Conservation (phyloP, 768 basidiomycete genomes). For the Rhizopogon roseolus region DNA sequence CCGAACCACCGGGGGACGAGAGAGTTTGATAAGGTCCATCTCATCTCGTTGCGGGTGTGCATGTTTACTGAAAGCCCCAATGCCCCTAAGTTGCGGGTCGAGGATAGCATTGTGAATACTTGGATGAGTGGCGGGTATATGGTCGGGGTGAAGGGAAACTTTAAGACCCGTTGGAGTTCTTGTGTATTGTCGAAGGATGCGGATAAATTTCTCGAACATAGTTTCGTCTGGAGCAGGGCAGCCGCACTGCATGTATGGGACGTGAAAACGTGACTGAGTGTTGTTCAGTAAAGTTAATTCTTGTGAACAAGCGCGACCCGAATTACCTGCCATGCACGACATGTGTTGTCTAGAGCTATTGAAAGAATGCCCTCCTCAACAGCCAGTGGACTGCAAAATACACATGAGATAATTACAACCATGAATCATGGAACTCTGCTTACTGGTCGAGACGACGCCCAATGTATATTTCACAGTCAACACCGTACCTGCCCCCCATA, state of each 20-base stretch:
- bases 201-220: constrained; percentile 37
- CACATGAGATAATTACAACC: not conserved
- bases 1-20: not conserved
- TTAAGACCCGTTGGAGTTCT: constrained; percentile 23
- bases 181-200: constrained; percentile 21
- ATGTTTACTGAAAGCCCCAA: constrained; percentile 12
- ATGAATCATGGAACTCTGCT: constrained; percentile 12
- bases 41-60: not conserved
- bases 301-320: not conserved
- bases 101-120: constrained; percentile 49
- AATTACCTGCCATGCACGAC: constrained; percentile 45
- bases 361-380: constrained; percentile 42
- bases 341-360: constrained; percentile 46
- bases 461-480: constrained; percentile 38
- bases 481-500: constrained; percentile 38
- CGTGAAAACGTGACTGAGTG: constrained; percentile 37
- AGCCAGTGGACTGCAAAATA: constrained; percentile 38
- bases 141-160: constrained; percentile 28
- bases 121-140: constrained; percentile 49
- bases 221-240: constrained; percentile 46
- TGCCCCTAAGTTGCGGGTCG: constrained; percentile 23
- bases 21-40: not conserved
- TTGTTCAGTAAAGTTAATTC: constrained; percentile 4
- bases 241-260: constrained; percentile 56
- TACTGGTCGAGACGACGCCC: constrained; percentile 53